Evolutionary conservation across 768 basidiomycete genomes (phyloP), one percentile per base, ranked within the genome.

Genomic region (Rhodotorula graminis): DNA sequence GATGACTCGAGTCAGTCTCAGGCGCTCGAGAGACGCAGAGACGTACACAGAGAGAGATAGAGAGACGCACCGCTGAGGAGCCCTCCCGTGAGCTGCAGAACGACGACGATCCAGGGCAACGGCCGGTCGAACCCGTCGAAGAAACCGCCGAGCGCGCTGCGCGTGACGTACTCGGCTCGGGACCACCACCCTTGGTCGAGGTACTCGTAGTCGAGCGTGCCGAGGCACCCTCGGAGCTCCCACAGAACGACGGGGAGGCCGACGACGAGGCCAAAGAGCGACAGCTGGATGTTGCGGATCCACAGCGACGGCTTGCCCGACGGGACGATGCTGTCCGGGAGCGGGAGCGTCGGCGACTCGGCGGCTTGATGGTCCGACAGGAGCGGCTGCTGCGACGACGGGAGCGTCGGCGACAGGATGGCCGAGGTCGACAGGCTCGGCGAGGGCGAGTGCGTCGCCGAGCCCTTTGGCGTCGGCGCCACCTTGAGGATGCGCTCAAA

Each of bases 231-330:
- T 15, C 69, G 55, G 52, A 68, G 61, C 64, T 77, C 70, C 50
- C 69, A 74, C 49, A 75, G 27, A 10, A 76, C 72, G 50, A 93
- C 90, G 3, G 89, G 84, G 59, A 93, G 81, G 7, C 92, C 91
- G 4, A 92, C 92, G 49, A 94, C 84, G 49, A 97, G 84, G 58
- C 92, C 93, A 83, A 97, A 97, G 58, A 92, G 84, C 33, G 91
- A 93, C 21, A 98, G 86, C 81, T 97, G 94, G 69, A 96, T 89
- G 80, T 97, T 98, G 79, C 95, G 90, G 68, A 96, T 88, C 94
- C 94, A 97, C 18, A 98, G 85, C 81, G 94, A 91, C 2, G 88
- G 85, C 74, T 88, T 87, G 3, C 50, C 29, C 52, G 58, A 15
- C 89, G 89, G 77, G 88, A 88, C 83, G 60, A 52, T 64, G 50